Base-by-base conservation (phyloP, 208 protist species). In the Porcisia deanei region DNA sequence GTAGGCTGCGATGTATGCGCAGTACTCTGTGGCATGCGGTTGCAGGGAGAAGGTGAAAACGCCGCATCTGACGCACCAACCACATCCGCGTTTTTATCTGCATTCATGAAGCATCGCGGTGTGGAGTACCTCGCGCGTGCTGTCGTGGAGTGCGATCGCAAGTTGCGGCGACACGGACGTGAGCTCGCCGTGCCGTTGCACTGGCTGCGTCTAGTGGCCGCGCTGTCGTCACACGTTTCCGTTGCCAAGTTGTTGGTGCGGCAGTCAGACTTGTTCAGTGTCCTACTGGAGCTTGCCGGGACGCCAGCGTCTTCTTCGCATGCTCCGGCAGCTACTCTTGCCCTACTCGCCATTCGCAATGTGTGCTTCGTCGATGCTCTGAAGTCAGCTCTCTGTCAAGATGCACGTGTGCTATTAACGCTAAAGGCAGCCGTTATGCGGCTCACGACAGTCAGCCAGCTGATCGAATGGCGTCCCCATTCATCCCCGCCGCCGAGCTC, bases 381-480 rank as follows among this genome's bases (percentile, higher is more conserved):
- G 12, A 97, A 97, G 80, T 76, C 84, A 55, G 55, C 84, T 25
- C 54, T 97, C 20, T 95, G 91, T 63, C 90, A 95, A 69, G 91
- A 97, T 67, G 76, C 67, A 47, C 91, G 93, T 9, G 75, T 97
- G 73, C 70, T 97, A 45, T 45, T 90, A 3, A 86, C 88, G 43
- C 76, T 97, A n/a, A 93, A 95, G 71, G 82, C 86, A 6, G 86
- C 86, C 1, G 59, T 86, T n/a, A 81, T 91, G 76, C 68, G 76
- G n/a, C 69, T 85, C 43, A 37, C 73, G 10, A 75, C 77, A 4
- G 81, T 89, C 30, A 75, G 73, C 49, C 64, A 73, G 43, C 68
- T 82, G 16, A 54, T 82, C 30, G 78, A 74, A 75, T 77, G 65
- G 47, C 63, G 65, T 14, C 53, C 22, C 4, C 45, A 22, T 1